Evolutionary conservation across 2,329 filamentous ascomycete genomes (phyloP).

Genomic region (Beauveria brongniartii): DNA sequence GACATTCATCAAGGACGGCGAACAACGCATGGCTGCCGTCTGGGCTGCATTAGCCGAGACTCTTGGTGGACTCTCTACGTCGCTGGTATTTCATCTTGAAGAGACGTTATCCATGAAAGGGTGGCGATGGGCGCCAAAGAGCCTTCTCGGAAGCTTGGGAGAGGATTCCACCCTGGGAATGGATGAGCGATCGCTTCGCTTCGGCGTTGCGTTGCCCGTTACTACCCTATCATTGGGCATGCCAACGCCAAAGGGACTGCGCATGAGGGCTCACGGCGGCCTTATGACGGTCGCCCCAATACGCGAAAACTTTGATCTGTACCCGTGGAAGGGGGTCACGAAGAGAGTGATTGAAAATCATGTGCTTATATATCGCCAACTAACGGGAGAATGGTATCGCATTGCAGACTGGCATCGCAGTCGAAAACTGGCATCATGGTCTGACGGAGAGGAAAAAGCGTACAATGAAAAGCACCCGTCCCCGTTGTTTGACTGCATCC

Average conservation of each 20-base stretch:
- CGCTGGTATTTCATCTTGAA: slow-evolving; percentile 19
- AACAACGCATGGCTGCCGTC: slow-evolving; percentile 18
- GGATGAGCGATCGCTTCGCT: slow-evolving; percentile 15
- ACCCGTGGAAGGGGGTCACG: slow-evolving; percentile 16
- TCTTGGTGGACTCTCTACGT: slow-evolving; percentile 14
- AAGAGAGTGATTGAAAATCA: slow-evolving; percentile 12
- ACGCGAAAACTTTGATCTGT: slow-evolving; percentile 5
- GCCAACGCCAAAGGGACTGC: slow-evolving; percentile 15
- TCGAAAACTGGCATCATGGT: slow-evolving; percentile 15
- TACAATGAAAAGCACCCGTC: slow-evolving; percentile 11
- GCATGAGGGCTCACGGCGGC: slow-evolving; percentile 13
- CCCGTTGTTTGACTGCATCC: slow-evolving; percentile 15
- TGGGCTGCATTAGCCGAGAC: slow-evolving; percentile 17
- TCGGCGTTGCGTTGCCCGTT: not conserved
- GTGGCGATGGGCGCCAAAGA: slow-evolving; percentile 22
- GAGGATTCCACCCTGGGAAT: slow-evolving; percentile 14
- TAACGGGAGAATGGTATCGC: slow-evolving; percentile 14
- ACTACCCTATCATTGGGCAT: not conserved
- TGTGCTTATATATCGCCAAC: slow-evolving; percentile 12
- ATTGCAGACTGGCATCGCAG: slow-evolving; percentile 16
- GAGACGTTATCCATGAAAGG: slow-evolving; percentile 16
- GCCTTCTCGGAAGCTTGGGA: slow-evolving; percentile 14
- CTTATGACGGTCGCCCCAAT: slow-evolving; percentile 8
- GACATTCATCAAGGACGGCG: slow-evolving; percentile 6
- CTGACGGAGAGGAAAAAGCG: slow-evolving; percentile 11